phyloP scores from a whole-genome alignment of 2,329 filamentous ascomycete genomes.

The Ambrosiella cleistominuta region DNA sequence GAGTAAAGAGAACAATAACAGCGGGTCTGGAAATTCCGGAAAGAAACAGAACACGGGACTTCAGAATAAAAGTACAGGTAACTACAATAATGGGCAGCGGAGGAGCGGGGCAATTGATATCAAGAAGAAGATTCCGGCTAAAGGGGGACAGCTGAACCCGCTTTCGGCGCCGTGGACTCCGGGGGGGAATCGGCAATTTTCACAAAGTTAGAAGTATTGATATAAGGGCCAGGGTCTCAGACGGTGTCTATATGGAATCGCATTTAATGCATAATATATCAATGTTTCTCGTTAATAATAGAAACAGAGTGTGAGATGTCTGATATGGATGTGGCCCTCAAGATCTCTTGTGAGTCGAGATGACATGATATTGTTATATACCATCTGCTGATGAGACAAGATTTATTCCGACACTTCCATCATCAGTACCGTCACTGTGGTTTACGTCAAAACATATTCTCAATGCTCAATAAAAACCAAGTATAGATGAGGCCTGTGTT shows the following conservation, averaged over 20 bases:
- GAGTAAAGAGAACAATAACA: not conserved
- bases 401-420: too few species aligned
- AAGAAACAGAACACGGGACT: not conserved
- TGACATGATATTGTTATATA: not conserved
- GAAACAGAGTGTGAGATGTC: too few species aligned
- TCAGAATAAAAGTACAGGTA: not conserved
- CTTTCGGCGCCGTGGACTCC: too few species aligned
- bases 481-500: slow-evolving; percentile 6
- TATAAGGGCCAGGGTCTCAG: too few species aligned
- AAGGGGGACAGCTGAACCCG: not conserved
- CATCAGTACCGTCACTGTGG: too few species aligned
- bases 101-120: not conserved
- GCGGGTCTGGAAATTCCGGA: not conserved
- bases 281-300: too few species aligned
- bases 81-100: not conserved
- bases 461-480: not conserved
- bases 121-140: not conserved
- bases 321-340: too few species aligned
- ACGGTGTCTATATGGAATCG: too few species aligned
- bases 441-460: not conserved
- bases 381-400: not conserved
- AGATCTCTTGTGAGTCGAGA: not conserved
- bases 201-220: too few species aligned
- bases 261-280: too few species aligned
- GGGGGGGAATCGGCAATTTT: too few species aligned